Evolutionary conservation across 2,329 filamentous ascomycete genomes (phyloP).

Genomic region (Rutstroemia sp.): DNA sequence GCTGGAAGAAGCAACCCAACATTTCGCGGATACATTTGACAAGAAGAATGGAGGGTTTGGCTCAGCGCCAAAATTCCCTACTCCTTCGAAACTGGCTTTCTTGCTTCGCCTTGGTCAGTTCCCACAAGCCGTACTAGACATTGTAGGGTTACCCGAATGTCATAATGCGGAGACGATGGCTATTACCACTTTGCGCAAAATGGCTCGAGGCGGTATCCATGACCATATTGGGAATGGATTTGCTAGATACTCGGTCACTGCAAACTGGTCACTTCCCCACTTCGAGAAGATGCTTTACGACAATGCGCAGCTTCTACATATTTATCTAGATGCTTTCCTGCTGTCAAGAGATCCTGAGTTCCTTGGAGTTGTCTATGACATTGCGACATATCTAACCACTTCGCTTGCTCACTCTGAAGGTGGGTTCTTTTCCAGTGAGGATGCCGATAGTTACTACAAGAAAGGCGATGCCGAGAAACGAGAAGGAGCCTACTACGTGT

Average conservation of each 20-base stretch:
- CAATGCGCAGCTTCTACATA: constrained; percentile 74
- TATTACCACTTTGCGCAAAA: constrained; percentile 69
- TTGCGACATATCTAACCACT: constrained; percentile 78
- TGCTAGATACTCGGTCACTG: constrained; percentile 79
- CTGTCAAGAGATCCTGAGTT: constrained; percentile 54
- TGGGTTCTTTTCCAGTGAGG: constrained; percentile 81
- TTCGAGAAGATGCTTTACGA: constrained; percentile 98
- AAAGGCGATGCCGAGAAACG: constrained; percentile 73
- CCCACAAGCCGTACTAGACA: constrained; percentile 65
- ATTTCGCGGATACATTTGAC: constrained; percentile 79
- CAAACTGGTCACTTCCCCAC: constrained; percentile 89
- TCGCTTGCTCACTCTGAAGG: constrained; percentile 62
- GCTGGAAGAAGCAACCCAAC: constrained; percentile 78
- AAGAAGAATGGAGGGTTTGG: constrained; percentile 73
- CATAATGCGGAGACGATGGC: constrained; percentile 70
- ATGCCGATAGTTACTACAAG: constrained; percentile 74
- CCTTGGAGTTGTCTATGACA: constrained; percentile 69
- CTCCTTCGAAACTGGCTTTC: constrained; percentile 77
- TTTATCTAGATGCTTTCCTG: constrained; percentile 83
- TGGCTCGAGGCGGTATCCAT: constrained; percentile 65
- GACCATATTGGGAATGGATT: constrained; percentile 75
- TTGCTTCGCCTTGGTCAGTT: constrained; percentile 68
- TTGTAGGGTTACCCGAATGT: constrained; percentile 80
- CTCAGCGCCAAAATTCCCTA: constrained; percentile 78
- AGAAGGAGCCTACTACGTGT: constrained; percentile 91